phyloP scores from a whole-genome alignment of 176 grass and related monocot genomes.

The Hordeum vulgare region DNA sequence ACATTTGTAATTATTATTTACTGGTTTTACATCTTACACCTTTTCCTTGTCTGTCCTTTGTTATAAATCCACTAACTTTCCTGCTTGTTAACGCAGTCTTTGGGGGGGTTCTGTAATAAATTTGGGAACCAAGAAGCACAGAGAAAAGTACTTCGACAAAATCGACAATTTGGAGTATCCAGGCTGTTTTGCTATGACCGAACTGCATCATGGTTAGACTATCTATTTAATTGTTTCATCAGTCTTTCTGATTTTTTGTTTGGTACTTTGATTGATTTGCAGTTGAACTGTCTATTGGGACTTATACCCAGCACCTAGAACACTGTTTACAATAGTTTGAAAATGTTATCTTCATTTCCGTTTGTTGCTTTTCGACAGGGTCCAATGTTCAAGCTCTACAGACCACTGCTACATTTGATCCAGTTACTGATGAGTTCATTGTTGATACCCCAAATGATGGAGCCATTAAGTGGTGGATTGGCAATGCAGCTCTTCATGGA shows the following conservation, averaged over 20 bases:
- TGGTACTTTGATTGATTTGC: background rate
- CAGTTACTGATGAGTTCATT: slow-evolving; percentile 83
- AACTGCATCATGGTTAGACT: slow-evolving; percentile 93
- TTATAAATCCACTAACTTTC: background rate
- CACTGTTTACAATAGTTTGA: slow-evolving; percentile 22
- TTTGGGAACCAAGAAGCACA: slow-evolving; percentile 91
- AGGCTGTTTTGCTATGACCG: slow-evolving; percentile 99
- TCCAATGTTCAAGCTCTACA: slow-evolving; percentile 97
- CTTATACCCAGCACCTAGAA: slow-evolving; percentile 10
- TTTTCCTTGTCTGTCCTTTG: background rate
- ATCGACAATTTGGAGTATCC: slow-evolving; percentile 96
- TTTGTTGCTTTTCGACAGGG: slow-evolving; percentile 31
- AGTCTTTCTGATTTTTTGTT: background rate
- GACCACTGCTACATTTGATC: slow-evolving; percentile 98
- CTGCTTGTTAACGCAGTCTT: slow-evolving; percentile 58
- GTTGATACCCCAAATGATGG: slow-evolving; percentile 95
- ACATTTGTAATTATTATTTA: background rate
- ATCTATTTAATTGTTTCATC: background rate
- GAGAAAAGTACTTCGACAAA: slow-evolving; percentile 72
- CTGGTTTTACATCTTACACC: background rate
- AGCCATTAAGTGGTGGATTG: slow-evolving; percentile 99
- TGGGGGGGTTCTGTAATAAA: slow-evolving; percentile 94
- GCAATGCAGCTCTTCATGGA: slow-evolving; percentile 87
- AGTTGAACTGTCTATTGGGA: background rate
- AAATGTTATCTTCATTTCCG: background rate